phyloP scores from a whole-genome alignment of 805 yeast genomes.

The Barnettozyma sp. region DNA sequence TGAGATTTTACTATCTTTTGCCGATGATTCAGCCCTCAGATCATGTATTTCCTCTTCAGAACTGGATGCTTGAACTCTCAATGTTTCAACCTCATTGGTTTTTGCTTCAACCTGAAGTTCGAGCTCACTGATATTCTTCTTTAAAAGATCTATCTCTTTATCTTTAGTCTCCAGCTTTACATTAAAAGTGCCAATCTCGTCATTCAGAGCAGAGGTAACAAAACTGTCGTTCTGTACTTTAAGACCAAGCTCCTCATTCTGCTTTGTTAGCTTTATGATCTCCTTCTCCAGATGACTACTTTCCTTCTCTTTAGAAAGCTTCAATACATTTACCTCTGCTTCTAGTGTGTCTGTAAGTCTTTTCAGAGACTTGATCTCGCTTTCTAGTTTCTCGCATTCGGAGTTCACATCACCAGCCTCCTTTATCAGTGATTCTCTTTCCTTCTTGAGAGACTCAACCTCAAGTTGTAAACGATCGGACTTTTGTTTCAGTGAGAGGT shows the following conservation, averaged over 20 bases:
- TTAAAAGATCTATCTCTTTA: background rate
- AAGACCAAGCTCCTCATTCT: constrained; percentile 32
- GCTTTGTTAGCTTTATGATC: constrained; percentile 32
- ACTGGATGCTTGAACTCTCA: background rate
- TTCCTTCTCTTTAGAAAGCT: constrained; percentile 17
- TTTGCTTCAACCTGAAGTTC: constrained; percentile 8
- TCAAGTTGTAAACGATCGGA: constrained; percentile 29
- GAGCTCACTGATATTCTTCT: constrained; percentile 11
- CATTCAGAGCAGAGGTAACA: constrained; percentile 29
- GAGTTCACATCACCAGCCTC: constrained; percentile 6
- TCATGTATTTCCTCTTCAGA: background rate
- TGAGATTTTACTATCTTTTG: background rate
- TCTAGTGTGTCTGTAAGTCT: constrained; percentile 41
- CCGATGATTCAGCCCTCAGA: constrained; percentile 6
- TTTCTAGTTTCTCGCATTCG: constrained; percentile 8
- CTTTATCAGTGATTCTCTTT: constrained; percentile 18
- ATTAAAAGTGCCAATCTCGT: constrained; percentile 31
- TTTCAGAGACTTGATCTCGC: constrained; percentile 17
- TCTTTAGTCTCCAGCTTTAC: constrained; percentile 3
- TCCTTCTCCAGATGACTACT: constrained; percentile 29
- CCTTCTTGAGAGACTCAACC: constrained; percentile 27
- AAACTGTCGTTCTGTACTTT: constrained; percentile 31
- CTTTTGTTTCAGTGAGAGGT: constrained; percentile 29
- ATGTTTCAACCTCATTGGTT: constrained; percentile 1
- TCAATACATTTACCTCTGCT: constrained; percentile 47